Evolutionary conservation across 2,329 filamentous ascomycete species (phyloP), one percentile per base, ranked within the genome.

Genomic region (Didymella segeticola): DNA sequence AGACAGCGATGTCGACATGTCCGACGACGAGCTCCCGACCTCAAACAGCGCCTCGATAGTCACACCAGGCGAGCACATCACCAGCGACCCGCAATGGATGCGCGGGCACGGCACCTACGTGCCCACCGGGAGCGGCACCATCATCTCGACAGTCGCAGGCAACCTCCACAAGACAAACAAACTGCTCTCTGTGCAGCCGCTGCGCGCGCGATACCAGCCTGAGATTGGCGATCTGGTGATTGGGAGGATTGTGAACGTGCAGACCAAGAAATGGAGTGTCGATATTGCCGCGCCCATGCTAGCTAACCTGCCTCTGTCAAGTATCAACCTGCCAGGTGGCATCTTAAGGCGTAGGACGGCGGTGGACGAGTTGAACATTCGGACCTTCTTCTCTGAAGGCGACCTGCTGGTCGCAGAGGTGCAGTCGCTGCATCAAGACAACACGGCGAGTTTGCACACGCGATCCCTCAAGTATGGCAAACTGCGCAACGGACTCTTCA

Each of bases 151-250:
- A 5, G 89, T 99, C 26, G 93, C 93, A 6, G 95, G 95, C 68
- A 93, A 89, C 6, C 83, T 98, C 29, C 88, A 89, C 70, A 93
- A 93, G 73, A 98, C 93, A 56, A 99, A 99, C 83, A 98, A 97
- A 75, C 87, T 99, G 41, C 87, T 99, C 62, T 96, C 91, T 2
- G 90, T 99, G 52, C 87, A 89, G 2, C 92, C 95, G 6, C 83
- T 99, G 3, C 91, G 93, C 57, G 93, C 95, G 15, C 89, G 95
- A 57, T 99, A 99, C 79, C 91, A 87, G 2, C 95, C 95, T 26
- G 93, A 97, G 76, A 97, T 99, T 57, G 95, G 95, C 65, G 95
- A 99, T 77, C 83, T 99, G 4, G 91, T 99, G 2, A 88, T 99
- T 12, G 95, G 95, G 30, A 86, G 95, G 59, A 96, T 99, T 67